Base-by-base conservation (phyloP, 2,329 filamentous ascomycete genomes). In the Alternaria arbusti region DNA sequence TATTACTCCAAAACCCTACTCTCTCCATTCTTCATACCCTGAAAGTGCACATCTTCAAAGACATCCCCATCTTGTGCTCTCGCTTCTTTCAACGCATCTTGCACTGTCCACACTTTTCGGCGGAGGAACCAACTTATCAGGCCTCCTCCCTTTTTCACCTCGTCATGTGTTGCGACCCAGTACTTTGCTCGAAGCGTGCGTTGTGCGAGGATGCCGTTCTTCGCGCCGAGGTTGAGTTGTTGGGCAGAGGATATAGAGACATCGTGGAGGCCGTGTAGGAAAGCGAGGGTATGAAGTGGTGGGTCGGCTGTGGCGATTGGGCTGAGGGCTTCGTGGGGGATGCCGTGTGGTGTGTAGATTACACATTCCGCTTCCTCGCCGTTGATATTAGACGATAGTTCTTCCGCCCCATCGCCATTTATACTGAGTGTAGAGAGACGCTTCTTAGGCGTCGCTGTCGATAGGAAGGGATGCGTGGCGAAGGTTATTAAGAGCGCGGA, bases 151-250 rank as follows among this genome's bases (percentile, higher is more conserved):
- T 77, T 84, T 76, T 90, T 90, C 5, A 86, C 80, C 74, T 90
- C 89, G 67, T 90, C 88, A 68, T 91, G 89, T 25, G 89, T 91
- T 0, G 84, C 85, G 17, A 91, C 78, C 89, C 89, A 91, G 70
- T 90, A 91, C 67, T 81, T 85, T 0, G 87, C 86, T 2, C 82
- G 79, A 28, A 87, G 76, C 5, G 84, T 76, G 15, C 82, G 77
- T 61, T 87, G 87, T 4, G 86, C 86, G 61, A 85, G 81, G 15
- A 90, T 76, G 0, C 87, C 89, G 70, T 90, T 91, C 62, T 86
- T 81, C 0, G 85, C 89, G 3, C 89, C 89, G 15, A 90, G 83
- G 65, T 91, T 91, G 32, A 90, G 79, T 74, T 90, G 88, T 71
- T 87, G 85, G 20, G 80, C 76, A 6, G 75, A 72, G 1, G 79